Base-by-base conservation (phyloP, 371 early-diverging fungal genomes). In the Mucor irregularis region DNA sequence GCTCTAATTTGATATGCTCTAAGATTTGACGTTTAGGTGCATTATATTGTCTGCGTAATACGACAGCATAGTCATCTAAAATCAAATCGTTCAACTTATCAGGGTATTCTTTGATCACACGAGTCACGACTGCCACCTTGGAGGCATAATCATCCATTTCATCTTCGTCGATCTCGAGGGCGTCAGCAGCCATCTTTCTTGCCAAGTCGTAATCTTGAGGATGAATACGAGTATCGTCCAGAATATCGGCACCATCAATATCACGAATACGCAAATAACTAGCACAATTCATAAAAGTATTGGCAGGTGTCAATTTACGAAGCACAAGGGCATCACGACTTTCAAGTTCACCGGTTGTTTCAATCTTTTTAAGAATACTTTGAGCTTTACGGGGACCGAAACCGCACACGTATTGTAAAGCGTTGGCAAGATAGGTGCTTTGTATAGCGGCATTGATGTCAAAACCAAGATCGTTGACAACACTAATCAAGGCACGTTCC, bases 171-270 rank as follows among this genome's bases (percentile, higher is more conserved):
- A 94, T 83, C 58, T 97, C 98, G 31, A 97, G 73, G 0, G 98
- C 98, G 68, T 96, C 97, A 8, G 93, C 90, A 4, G 95, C 98
- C 96, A 98, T 96, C 69, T 99, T 96, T 26, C 97, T 84, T 1
- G 98, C 98, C 33, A 96, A 73, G 21, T 89, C 89, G 60, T 99
- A 99, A 68, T 97, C 92, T 68, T 94, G 91, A 8, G 95, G 96
- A 66, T 97, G 98, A 37, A 99, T 92, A 26, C 98, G 88, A 21
- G 97, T 99, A 58, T 88, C 88, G 66, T 99, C 99, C 34, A 99
- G 78, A 49, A 97, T 94, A 64, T 85, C 81, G 5, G 70, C 74
- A 13, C 81, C 70, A 30, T 82, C 77, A 28, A 71, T 58, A 56
- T 79, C 73, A 16, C 75, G 77, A 49, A 99, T 87, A 43, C 93